A percentile compares a stretch with the other conserved stretches of the same genome.
Conservation (phyloP, 176 grass and related monocot genomes). For the Pharus latifolius region DNA sequence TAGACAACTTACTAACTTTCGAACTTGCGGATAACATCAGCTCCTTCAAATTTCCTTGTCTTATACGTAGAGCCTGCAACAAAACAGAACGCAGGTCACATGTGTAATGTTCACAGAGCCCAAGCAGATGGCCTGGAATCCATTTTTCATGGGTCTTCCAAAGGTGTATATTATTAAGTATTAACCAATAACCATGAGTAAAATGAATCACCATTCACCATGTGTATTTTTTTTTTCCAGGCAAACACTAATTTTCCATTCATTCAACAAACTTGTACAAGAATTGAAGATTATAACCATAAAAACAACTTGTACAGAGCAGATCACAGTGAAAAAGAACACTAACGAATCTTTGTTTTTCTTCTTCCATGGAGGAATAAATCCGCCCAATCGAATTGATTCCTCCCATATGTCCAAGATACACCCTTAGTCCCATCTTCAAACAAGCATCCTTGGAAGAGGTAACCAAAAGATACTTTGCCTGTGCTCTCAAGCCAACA, state of each 20-base stretch:
- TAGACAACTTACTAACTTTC: not conserved
- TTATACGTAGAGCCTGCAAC: not conserved
- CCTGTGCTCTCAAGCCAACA: too few relatives aligned
- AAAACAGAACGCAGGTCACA: not conserved
- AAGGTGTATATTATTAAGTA: not conserved
- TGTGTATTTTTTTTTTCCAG: not conserved
- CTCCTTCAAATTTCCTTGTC: not conserved
- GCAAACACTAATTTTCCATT: not conserved
- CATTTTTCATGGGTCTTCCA: not conserved
- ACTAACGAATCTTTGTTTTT: too few relatives aligned
- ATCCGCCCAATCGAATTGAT: too few relatives aligned
- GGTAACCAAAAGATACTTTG: too few relatives aligned
- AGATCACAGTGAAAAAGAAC: too few relatives aligned
- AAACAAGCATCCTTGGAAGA: too few relatives aligned
- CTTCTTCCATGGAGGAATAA: too few relatives aligned
- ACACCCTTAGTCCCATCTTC: too few relatives aligned
- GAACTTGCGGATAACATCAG: not conserved
- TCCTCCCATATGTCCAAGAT: too few relatives aligned
- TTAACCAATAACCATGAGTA: too few relatives aligned
- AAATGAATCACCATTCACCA: not conserved
- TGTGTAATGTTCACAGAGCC: not conserved
- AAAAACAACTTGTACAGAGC: too few relatives aligned
- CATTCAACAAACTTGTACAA: not conserved
- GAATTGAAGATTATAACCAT: too few relatives aligned
- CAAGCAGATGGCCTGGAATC: not conserved